These are phyloP conservation scores for Lasiosphaeris hirsuta DNA, from an alignment of 495 filamentous ascomycete genomes.

Conservation along the genomic window DNA sequence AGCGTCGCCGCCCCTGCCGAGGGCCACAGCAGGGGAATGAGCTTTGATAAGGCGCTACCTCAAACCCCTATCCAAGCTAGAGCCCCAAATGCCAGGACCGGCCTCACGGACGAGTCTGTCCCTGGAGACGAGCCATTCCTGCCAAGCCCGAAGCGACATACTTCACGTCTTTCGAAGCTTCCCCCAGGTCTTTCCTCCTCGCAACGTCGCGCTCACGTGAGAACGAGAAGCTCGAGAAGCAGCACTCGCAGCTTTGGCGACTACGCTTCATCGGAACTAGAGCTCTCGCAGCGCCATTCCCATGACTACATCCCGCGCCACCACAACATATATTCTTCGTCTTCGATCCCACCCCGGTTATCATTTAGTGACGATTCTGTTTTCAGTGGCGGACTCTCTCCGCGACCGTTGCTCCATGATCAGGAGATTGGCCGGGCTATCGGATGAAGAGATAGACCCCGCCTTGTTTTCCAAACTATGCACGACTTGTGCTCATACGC, in stretches of 20 bases:
- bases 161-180: constrained; percentile 43
- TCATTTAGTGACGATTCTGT: constrained; percentile 37
- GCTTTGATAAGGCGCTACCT: constrained; percentile 40
- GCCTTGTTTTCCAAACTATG: neutral
- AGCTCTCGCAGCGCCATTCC: constrained; percentile 26
- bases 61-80: constrained; percentile 43
- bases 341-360: constrained; percentile 37
- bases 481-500: too few species aligned
- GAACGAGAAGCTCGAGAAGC: constrained; percentile 40
- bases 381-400: constrained; percentile 32
- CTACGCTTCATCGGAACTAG: constrained; percentile 25
- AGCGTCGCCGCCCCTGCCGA: constrained; percentile 13
- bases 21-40: constrained; percentile 26
- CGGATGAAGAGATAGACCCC: constrained; percentile 27
- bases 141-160: constrained; percentile 33
- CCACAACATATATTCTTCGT: constrained; percentile 37
- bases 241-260: constrained; percentile 40
- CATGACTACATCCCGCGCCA: constrained; percentile 16
- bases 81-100: constrained; percentile 46
- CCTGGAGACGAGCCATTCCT: constrained; percentile 48
- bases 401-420: constrained; percentile 36
- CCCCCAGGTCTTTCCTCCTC: constrained; percentile 27
- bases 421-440: constrained; percentile 45
- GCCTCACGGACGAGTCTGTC: constrained; percentile 47
- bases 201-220: constrained; percentile 29